Base-by-base conservation (phyloP, 2,329 filamentous ascomycete genomes). In the Ceratocystis harringtonii region DNA sequence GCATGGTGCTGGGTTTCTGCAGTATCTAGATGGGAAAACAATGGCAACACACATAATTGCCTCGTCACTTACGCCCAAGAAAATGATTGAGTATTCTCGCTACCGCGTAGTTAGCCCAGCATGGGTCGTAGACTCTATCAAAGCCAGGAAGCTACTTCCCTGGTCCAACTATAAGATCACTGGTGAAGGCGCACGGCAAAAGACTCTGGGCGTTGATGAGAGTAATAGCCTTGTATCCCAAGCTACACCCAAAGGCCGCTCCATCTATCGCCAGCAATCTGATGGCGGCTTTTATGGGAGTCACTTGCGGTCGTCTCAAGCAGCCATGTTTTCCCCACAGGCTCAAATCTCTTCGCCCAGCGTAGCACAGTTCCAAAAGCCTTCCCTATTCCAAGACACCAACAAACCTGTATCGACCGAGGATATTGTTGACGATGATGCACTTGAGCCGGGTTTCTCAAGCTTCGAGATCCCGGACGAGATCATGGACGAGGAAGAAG, bases 11-110 rank as follows among this genome's bases (percentile, higher is more conserved):
- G 89, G 88, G 0, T 97, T 96, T 70, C 81, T 96, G 68, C 94
- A 99, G 74, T 97, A 97, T 71, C 78, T 99, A 10, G 92, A 96
- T 74, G 88, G 86, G 45, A 99, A 99, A 77, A 97, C 92, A 0
- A 87, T 88, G 73, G 92, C 91, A 0, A 99, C 95, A 0, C 92
- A 99, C 73, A 96, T 99, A 70, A 91, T 99, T 70, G 92, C 92
- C 2, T 92, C 90, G 63, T 87, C 84, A 64, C 78, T 99, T 25
- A 94, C 94, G 0, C 92, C 90, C 0, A 97, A 96, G 77, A 99
- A 99, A 75, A 85, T 85, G 32, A 84, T 92, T 64, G 94, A 99
- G 69, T 96, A 95, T 72, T 82, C 80, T 64, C 85, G 84, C 69
- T 96, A 97, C 74, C 85, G 92, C 58, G 89, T 99, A 45, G 94